Conservation (phyloP, 2,329 filamentous ascomycete genomes). For the Neofusicoccum umdonicola region DNA sequence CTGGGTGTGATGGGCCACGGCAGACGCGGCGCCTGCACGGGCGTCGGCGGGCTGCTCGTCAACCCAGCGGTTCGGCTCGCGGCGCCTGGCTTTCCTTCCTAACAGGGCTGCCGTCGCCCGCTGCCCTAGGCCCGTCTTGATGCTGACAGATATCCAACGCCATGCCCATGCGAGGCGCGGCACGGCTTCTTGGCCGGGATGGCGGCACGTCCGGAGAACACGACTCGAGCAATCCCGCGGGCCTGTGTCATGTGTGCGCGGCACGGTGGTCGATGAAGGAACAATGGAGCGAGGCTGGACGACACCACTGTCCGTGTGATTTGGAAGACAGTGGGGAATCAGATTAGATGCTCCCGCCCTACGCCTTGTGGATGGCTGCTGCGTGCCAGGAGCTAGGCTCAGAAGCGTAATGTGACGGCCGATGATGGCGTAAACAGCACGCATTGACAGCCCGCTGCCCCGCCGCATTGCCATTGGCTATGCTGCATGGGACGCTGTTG, state of each 20-base stretch:
- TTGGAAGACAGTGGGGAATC: neutral
- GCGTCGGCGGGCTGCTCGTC: slow-evolving; percentile 5
- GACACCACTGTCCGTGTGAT: neutral
- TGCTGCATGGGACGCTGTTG: neutral
- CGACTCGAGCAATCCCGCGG: neutral
- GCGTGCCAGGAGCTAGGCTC: neutral
- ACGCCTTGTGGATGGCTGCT: neutral
- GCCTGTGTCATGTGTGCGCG: neutral
- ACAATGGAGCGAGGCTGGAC: neutral
- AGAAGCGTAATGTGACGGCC: neutral
- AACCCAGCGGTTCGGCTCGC: slow-evolving; percentile 11
- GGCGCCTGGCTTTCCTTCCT: neutral
- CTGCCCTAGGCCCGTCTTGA: no score
- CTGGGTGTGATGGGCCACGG: neutral
- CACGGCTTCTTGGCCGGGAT: neutral
- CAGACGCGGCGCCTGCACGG: neutral
- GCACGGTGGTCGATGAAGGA: neutral
- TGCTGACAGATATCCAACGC: no score
- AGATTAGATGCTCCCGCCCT: neutral
- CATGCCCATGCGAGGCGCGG: no score
- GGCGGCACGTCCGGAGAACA: neutral
- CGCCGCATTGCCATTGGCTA: neutral
- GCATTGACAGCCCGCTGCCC: neutral
- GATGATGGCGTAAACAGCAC: neutral
- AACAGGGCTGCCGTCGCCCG: neutral